These are phyloP conservation scores for Aspergillus floridensis DNA, from an alignment of 2,329 filamentous ascomycete species.

Conservation along the genomic window DNA sequence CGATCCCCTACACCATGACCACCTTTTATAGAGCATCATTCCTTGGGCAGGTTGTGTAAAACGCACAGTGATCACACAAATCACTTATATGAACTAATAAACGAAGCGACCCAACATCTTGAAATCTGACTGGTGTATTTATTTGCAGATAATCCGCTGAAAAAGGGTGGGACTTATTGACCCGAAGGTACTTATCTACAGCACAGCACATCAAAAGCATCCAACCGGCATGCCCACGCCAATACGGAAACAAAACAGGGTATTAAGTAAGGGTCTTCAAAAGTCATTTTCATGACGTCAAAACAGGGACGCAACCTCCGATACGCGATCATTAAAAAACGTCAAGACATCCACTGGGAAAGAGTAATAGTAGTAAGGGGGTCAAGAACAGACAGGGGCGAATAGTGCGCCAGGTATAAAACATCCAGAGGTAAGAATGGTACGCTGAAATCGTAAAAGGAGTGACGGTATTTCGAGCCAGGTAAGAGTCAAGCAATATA, in stretches of 20 bases:
- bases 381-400: conserved; percentile 6
- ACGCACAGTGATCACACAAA: too few relatives aligned
- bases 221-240: neutral
- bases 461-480: conserved; percentile 12
- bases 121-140: too few relatives aligned
- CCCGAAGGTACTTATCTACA: neutral
- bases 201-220: neutral
- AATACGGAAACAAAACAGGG: neutral
- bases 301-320: conserved; percentile 8
- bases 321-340: conserved; percentile 15
- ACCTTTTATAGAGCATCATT: too few relatives aligned
- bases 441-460: conserved; percentile 14
- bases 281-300: conserved; percentile 9
- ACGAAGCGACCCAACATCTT: too few relatives aligned
- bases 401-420: conserved; percentile 18
- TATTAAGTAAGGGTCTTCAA: conserved; percentile 2
- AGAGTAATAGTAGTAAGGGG: conserved; percentile 4
- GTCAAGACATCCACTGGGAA: conserved; percentile 17
- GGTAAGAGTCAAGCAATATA: conserved; percentile 8
- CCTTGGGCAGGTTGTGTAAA: too few relatives aligned
- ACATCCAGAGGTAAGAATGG: conserved; percentile 15
- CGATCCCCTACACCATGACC: too few relatives aligned
- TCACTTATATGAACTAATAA: too few relatives aligned
- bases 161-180: neutral
- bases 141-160: too few relatives aligned